phyloP scores from a whole-genome alignment of 345 rosid genomes.

The Eucalyptus sp. region DNA sequence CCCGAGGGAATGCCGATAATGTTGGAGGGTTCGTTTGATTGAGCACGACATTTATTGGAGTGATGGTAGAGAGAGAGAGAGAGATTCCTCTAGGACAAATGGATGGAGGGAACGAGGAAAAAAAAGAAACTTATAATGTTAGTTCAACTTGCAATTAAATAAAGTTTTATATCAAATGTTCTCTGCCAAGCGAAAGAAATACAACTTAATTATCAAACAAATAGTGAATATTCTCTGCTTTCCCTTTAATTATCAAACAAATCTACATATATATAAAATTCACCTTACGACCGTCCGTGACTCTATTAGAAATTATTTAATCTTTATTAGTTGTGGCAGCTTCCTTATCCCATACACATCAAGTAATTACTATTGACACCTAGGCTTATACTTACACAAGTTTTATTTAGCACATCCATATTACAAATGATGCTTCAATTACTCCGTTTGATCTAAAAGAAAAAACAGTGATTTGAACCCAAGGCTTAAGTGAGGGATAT shows the following conservation, averaged over 20 bases:
- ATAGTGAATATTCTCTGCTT: background rate
- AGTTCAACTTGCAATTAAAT: no score
- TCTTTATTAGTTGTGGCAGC: background rate
- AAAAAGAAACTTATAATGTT: no score
- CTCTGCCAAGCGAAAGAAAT: background rate
- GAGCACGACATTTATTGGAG: background rate
- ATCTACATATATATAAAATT: background rate
- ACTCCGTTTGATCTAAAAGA: no score
- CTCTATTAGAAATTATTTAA: background rate
- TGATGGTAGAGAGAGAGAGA: background rate
- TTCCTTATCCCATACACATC: background rate
- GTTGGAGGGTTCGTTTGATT: background rate
- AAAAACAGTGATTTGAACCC: background rate
- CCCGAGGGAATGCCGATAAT: background rate
- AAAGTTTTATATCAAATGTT: background rate
- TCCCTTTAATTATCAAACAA: background rate
- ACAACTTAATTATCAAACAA: no score
- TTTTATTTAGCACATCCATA: no score
- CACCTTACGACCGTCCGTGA: rapidly evolving
- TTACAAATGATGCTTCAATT: no score
- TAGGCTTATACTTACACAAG: background rate
- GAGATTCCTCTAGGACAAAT: no score
- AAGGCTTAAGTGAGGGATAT: background rate
- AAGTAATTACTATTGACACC: background rate
- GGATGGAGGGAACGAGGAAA: no score